Evolutionary conservation across 148 eudicot genomes (phyloP).

Genomic region (Dysphania ambrosioides): DNA sequence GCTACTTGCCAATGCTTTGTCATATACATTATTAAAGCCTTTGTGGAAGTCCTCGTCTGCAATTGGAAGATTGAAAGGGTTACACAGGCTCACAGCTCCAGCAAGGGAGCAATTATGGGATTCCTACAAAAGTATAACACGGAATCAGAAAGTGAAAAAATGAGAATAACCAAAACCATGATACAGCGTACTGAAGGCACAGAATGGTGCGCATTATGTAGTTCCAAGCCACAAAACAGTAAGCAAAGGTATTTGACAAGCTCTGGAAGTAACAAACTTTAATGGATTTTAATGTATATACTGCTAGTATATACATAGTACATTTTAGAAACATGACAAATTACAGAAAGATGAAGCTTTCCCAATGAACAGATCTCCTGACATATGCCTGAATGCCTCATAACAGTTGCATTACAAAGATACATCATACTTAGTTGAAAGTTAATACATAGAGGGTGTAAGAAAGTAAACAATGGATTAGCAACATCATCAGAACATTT

Average conservation of each 20-base stretch:
- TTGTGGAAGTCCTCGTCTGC: slow-evolving; percentile 90
- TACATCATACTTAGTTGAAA: not conserved
- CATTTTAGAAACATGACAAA: no score
- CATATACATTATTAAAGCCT: slow-evolving; percentile 84
- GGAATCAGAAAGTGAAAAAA: not conserved
- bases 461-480: not conserved
- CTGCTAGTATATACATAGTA: no score
- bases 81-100: slow-evolving; percentile 93
- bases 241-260: not conserved
- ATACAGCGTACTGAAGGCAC: not conserved
- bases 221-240: not conserved
- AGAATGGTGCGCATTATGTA: not conserved
- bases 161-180: not conserved
- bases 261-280: not conserved
- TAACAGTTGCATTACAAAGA: not conserved
- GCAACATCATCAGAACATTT: no score
- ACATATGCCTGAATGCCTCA: no score
- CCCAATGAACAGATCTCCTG: not conserved
- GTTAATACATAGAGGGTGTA: not conserved
- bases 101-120: slow-evolving; percentile 62
- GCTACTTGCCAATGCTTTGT: slow-evolving; percentile 73
- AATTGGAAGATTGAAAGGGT: slow-evolving; percentile 87
- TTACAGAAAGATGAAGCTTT: not conserved
- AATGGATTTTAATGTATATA: no score
- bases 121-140: slow-evolving; percentile 46